These are phyloP conservation scores for Colletotrichum sp. DNA, from an alignment of 2,329 filamentous ascomycete species.

Conservation along the genomic window DNA sequence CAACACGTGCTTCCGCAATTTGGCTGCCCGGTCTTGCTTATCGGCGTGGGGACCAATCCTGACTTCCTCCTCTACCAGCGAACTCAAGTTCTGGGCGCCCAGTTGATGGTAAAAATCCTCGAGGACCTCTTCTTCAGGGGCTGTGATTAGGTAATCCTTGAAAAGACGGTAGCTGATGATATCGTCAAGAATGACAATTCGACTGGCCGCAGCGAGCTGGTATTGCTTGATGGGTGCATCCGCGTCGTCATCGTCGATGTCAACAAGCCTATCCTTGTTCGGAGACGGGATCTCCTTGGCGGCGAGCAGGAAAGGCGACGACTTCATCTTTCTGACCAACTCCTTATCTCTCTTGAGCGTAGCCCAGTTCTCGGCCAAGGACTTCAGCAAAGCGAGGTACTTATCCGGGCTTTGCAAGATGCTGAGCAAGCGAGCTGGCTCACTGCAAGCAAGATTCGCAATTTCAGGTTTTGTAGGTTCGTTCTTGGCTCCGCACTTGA, in stretches of 20 bases:
- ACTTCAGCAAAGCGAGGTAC: slow-evolving; percentile 83
- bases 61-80: slow-evolving; percentile 79
- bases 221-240: slow-evolving; percentile 75
- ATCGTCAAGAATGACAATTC: slow-evolving; percentile 85
- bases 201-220: slow-evolving; percentile 72
- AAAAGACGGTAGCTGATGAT: slow-evolving; percentile 90
- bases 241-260: slow-evolving; percentile 65
- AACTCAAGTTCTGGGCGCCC: slow-evolving; percentile 78
- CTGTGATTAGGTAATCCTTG: slow-evolving; percentile 81
- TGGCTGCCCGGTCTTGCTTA: slow-evolving; percentile 72
- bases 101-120: slow-evolving; percentile 86
- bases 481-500: slow-evolving; percentile 87
- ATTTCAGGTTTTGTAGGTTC: slow-evolving; percentile 90
- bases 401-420: slow-evolving; percentile 83
- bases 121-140: slow-evolving; percentile 86
- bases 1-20: slow-evolving; percentile 79
- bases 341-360: slow-evolving; percentile 79
- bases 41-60: slow-evolving; percentile 70
- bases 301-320: slow-evolving; percentile 79
- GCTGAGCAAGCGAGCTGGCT: slow-evolving; percentile 82
- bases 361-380: slow-evolving; percentile 75
- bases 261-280: slow-evolving; percentile 51
- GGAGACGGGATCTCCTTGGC: slow-evolving; percentile 70
- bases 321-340: slow-evolving; percentile 78
- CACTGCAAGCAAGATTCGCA: slow-evolving; percentile 80